phyloP scores from a whole-genome alignment of 306 rosid genomes.

The Potentilla sterilis region DNA sequence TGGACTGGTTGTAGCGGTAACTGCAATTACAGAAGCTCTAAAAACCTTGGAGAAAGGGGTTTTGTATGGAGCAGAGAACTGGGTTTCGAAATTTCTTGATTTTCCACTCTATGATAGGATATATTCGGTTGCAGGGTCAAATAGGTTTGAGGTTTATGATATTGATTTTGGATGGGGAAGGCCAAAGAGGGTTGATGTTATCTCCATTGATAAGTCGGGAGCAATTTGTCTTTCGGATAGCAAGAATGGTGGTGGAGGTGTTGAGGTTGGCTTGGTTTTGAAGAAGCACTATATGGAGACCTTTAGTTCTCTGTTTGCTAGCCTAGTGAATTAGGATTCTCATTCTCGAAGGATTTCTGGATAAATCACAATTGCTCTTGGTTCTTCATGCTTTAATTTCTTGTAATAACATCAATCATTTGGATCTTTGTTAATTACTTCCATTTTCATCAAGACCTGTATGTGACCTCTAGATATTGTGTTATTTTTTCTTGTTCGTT shows the following conservation, averaged over 20 bases:
- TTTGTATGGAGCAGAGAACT: conserved; percentile 8
- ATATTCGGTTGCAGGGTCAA: conserved; percentile 18
- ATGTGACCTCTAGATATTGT: too few relatives aligned
- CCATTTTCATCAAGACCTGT: too few relatives aligned
- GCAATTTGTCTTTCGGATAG: conserved; percentile 6
- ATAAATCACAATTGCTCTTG: too few relatives aligned
- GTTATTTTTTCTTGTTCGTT: too few relatives aligned
- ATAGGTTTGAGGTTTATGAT: conserved; percentile 23
- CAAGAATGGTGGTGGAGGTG: conserved; percentile 25
- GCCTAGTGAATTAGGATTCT: neutral
- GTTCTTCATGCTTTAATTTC: too few relatives aligned
- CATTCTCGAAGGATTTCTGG: too few relatives aligned
- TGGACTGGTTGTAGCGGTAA: conserved; percentile 6
- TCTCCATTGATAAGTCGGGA: conserved; percentile 1
- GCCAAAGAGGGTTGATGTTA: conserved; percentile 26
- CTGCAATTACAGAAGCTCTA: conserved; percentile 12
- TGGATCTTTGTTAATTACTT: too few relatives aligned
- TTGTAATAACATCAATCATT: too few relatives aligned
- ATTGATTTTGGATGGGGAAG: conserved; percentile 51
- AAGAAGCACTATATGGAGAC: conserved; percentile 10
- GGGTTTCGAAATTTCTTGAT: neutral
- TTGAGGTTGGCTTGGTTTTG: conserved; percentile 27
- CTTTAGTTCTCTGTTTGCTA: conserved; percentile 9
- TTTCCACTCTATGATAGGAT: neutral
- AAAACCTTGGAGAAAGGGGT: conserved; percentile 6